Evolutionary conservation across 805 yeast species (phyloP).

Genomic region (Kodamaea nitidulidarum): DNA sequence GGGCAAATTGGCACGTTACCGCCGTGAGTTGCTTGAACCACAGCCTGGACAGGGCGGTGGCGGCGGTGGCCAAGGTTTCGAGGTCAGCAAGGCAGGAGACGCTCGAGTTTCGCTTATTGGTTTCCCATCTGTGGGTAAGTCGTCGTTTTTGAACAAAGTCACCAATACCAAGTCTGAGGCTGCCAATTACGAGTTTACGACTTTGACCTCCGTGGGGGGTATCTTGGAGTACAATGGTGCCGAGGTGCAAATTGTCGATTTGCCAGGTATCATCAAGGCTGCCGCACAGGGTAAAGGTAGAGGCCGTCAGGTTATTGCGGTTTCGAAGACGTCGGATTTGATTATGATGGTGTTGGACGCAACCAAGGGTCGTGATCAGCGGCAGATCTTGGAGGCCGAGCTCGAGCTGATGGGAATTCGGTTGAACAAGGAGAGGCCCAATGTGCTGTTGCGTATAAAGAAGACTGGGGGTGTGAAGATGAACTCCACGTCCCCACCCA

Average conservation of each 20-base stretch:
- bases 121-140: conserved; percentile 96
- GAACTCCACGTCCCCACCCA: conserved; percentile 77
- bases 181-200: conserved; percentile 93
- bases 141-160: conserved; percentile 81
- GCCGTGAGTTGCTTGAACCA: conserved; percentile 90
- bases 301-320: conserved; percentile 94
- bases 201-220: conserved; percentile 95
- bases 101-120: conserved; percentile 95
- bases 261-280: conserved; percentile 96
- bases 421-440: conserved; percentile 73
- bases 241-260: conserved; percentile 93
- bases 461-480: conserved; percentile 90
- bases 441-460: conserved; percentile 71
- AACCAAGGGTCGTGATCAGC: conserved; percentile 86
- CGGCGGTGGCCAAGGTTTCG: conserved; percentile 85
- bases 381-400: conserved; percentile 82
- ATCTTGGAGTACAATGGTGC: conserved; percentile 94
- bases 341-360: conserved; percentile 94
- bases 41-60: conserved; percentile 69
- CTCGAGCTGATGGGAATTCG: conserved; percentile 92
- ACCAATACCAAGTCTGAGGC: conserved; percentile 93
- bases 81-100: conserved; percentile 92
- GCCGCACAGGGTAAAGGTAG: conserved; percentile 97
- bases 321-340: conserved; percentile 91
- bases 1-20: conserved; percentile 89